Evolutionary conservation across 2,329 filamentous ascomycete species (phyloP), one percentile per base, ranked within the genome.

Genomic region (Iodosphaeria phyllophila): DNA sequence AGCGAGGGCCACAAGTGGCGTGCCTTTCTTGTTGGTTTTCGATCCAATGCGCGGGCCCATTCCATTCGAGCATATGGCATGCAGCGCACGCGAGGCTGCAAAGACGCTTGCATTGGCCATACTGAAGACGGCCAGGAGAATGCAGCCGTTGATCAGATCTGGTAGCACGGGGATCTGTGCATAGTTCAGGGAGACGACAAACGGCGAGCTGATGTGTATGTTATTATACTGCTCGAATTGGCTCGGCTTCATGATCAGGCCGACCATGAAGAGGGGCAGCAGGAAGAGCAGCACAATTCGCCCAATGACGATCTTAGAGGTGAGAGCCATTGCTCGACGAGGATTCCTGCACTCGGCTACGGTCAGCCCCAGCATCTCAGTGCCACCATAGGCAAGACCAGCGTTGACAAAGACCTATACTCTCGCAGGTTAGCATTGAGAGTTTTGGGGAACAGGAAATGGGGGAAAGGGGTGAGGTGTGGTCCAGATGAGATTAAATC

Each of bases 11-110:
- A 64, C 68, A 34, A 74, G 56, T 6, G 78, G 77, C 0, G 83
- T 74, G 35, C 77, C 77, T 8, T 68, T 65, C 35, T 57, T 60
- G 50, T 84, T 69, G 10, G 75, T 83, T 33, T 58, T 31, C 4
- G 41, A 36, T 5, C 43, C 33, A 20, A 35, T 27, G 9, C 29
- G 24, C 5, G 48, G 47, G 1, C 47, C 47, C 44, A 49, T 48
- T 12, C 47, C 46, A 25, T 41, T 36, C 4, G 36, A 34, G 18
- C 44, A 51, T 17, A 51, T 42, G 13, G 47, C 46, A 16, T 42
- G 43, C 23, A 51, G 32, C 8, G 47, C 45, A n/a, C 48, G 39
- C 12, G 44, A 47, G 2, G 44, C 41, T n/a, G 47, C 46, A 28
- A 47, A 51, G 27, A 48, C 38, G 23, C 40, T 76, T 4, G 46